Conservation (phyloP, 2,329 filamentous ascomycete species). For the Atkinsonella texensis region DNA sequence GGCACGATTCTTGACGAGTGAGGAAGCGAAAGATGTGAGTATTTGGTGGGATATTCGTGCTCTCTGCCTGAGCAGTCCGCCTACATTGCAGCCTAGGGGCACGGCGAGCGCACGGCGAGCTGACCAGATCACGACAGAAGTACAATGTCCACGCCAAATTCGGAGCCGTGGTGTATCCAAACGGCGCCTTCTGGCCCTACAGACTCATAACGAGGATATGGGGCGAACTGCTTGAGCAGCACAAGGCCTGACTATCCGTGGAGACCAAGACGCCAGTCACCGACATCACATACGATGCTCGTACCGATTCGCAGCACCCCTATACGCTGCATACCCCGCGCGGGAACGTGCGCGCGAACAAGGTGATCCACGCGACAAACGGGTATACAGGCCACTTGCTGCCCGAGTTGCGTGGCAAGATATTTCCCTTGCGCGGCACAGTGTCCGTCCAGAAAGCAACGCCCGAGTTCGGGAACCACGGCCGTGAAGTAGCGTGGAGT, state of each 20-base stretch:
- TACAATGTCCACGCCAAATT: conserved; percentile 13
- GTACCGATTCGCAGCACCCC: conserved; percentile 10
- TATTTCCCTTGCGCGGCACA: conserved; percentile 30
- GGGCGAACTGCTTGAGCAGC: conserved; percentile 21
- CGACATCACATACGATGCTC: conserved; percentile 13
- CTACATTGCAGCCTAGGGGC: no score
- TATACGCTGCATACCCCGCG: conserved; percentile 32
- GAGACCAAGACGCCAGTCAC: conserved; percentile 23
- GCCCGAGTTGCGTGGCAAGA: conserved; percentile 29
- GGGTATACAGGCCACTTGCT: conserved; percentile 37
- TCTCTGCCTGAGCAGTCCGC: background rate
- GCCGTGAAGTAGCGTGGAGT: conserved; percentile 31
- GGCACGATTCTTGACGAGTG: background rate
- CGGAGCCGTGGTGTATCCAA: conserved; percentile 17
- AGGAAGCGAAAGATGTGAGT: background rate
- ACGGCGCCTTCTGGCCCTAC: conserved; percentile 37
- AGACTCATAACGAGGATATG: conserved; percentile 31
- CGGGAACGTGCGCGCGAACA: conserved; percentile 30
- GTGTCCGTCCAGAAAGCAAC: conserved; percentile 37
- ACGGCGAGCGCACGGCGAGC: background rate
- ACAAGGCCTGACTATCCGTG: conserved; percentile 19
- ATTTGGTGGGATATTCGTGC: background rate
- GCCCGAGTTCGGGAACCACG: conserved; percentile 12
- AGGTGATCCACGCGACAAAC: conserved; percentile 46
- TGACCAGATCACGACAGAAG: conserved; percentile 3